Base-by-base conservation (phyloP, 2,329 filamentous ascomycete genomes). In the Nectriaceae sp. region DNA sequence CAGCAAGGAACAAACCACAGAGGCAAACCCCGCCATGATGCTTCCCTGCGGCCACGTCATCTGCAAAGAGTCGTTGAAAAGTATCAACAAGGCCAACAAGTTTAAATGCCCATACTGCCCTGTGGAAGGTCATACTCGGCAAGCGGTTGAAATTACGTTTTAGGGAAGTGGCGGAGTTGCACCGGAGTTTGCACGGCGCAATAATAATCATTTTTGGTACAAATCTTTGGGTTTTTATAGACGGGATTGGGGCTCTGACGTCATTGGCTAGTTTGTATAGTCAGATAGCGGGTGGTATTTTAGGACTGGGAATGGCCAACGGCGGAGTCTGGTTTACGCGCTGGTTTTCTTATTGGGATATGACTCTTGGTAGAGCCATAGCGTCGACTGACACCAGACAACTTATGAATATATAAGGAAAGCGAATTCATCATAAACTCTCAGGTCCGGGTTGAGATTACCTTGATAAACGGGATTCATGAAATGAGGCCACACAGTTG, bases 101-200 rank as follows among this genome's bases (percentile, higher is more conserved):
- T 95, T 95, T 77, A 99, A 99, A 70, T 99, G 94, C 63, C 94
- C 94, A 0, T 99, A 99, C 66, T 99, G 94, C 65, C 94, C 94
- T 0, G 84, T 75, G 22, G 93, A 97, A 70, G 90, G 90, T 39
- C 78, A 86, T 55, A 75, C 88, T 2, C 84, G 83, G 56, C 90
- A 97, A 46, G 90, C 91, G 5, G 80, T 76, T 59, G 84, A 86
- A 66, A 87, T 94, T 38, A 83, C 84, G 43, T 69, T 91, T 39
- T 90, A 52, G 41, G 11, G 33, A n/a, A 10, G 11, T 19, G n/a
- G n/a, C 16, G 16, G 16, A 10, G 5, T n/a, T 15, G 11, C 11
- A 5, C 37, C 37, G 11, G 13, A 11, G 11, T 21, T 40, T 40
- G 37, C 15, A 11, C 35, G 16, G 8, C 35, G n/a, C n/a, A 29